Evolutionary conservation across 2,329 filamentous ascomycete genomes (phyloP), one percentile per base, ranked within the genome.

Genomic region (Periconia sp.): DNA sequence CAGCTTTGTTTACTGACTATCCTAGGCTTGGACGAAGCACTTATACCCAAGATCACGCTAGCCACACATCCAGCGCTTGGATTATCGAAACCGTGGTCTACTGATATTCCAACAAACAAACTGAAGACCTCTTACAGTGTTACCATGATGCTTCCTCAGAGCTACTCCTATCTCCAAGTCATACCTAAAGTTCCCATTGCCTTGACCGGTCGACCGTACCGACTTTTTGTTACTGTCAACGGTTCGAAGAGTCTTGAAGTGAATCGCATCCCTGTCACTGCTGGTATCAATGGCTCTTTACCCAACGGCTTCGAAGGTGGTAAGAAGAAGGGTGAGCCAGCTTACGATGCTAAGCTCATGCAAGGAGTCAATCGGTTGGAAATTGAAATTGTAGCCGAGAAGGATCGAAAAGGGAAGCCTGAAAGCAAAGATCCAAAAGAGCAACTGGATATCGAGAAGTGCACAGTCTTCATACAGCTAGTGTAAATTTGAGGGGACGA

Each of bases 341-440:
- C 89, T 0, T 96, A 91, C 63, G 92, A 96, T 62, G 82, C 86
- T 8, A 83, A 83, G 48, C 77, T 96, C 27, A 81, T 84, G 23
- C 82, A 83, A 1, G 91, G 91, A 7, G 81, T 91, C 47, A 96
- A 94, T 62, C 82, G 87, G 44, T 82, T 96, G 47, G 88, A 92
- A 63, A 81, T 95, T 8, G 89, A 93, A 64, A 79, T 93, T 53
- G 84, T 92, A 58, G 90, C 89, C 1, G 86, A 87, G 7, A 81
- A 90, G 42, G 58, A 84, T 82, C 1, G 83, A 79, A 63, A 60
- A 53, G 49, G 56, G 41, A 54, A 61, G 43, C 33, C 55, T 9
- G 64, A 69, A 45, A 63, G 66, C 7, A 67, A 59, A 17, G 54
- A 59, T 44, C 54, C 55, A 13, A 72, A 66, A 52, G 73, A 85